Conservation (phyloP, 176 grass and related monocot genomes). For the Melocanna baccifera region DNA sequence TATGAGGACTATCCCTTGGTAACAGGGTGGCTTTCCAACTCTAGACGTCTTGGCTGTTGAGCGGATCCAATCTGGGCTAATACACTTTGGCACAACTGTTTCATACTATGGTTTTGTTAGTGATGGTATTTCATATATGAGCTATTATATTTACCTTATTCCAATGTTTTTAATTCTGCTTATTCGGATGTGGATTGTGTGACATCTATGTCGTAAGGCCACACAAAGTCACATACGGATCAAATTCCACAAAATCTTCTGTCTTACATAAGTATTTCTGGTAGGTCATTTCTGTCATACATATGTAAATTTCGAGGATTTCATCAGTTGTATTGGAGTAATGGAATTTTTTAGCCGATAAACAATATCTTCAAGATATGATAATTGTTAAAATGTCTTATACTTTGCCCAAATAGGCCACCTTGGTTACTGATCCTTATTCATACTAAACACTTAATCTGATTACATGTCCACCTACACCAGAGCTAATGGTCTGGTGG, state of each 20-base stretch:
- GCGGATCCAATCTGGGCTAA: conserved; percentile 80
- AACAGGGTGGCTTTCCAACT: conserved; percentile 75
- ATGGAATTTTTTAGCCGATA: neutral
- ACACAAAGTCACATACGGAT: neutral
- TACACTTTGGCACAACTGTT: conserved; percentile 93
- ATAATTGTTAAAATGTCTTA: conserved; percentile 11
- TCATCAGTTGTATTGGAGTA: neutral
- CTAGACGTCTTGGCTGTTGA: conserved; percentile 78
- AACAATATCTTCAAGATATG: neutral
- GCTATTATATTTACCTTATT: conserved; percentile 5
- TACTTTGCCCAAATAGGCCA: neutral
- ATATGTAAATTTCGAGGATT: neutral
- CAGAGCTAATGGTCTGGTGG: neutral
- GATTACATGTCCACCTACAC: neutral
- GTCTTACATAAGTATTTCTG: conserved; percentile 10
- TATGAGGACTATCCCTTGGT: conserved; percentile 21
- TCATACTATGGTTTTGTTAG: conserved; percentile 97
- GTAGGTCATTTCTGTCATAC: neutral
- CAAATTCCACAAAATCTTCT: neutral
- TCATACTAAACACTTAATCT: neutral
- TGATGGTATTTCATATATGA: conserved; percentile 68
- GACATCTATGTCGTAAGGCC: neutral
- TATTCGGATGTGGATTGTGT: neutral
- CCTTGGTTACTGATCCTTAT: neutral
- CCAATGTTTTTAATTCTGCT: neutral